Evolutionary conservation across 2,329 filamentous ascomycete genomes (phyloP), one percentile per base, ranked within the genome.

Genomic region (Aureobasidium mangrovei): DNA sequence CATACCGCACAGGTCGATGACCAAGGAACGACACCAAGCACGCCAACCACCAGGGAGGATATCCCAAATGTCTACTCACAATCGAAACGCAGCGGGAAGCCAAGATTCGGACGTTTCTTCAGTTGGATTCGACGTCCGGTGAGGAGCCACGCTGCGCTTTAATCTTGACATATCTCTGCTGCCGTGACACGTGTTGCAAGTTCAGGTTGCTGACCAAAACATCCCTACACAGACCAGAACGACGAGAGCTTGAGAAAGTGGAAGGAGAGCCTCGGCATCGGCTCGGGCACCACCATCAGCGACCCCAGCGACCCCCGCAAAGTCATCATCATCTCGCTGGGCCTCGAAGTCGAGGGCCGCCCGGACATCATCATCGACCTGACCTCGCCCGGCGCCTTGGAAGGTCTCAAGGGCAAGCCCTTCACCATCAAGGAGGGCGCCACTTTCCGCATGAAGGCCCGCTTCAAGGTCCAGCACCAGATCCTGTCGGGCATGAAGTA

Each of bases 391-490:
- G 87, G 84, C 56, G 84, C 87, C 58, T 79, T 95, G 65, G 77
- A 80, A 3, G 81, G 79, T 10, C 84, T 98, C 61, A 95, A 95
- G 77, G 80, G 88, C 67, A 86, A 93, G 69, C 93, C 93, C 10
- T 98, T 98, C 77, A 91, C 82, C 68, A 96, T 98, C 77, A 98
- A 97, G 80, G 93, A 97, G 73, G 90, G 89, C 54, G 82, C 86
- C 63, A 86, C 83, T 63, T 98, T 97, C 77, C 88, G 86, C 72
- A 97, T 97, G 88, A 90, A 87, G 69, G 91, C 86, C 56, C 82
- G 82, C 59, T 98, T 97, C 80, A 86, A 91, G 75, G 93, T 98
- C 43, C 90, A 98, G 77, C 90, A 96, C 70, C 87, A 97, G 73
- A 91, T 98, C 61, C 81, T 97, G 54, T 93, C 88, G 64, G 93